Evolutionary conservation across 495 filamentous ascomycete genomes (phyloP), one percentile per base, ranked within the genome.

Genomic region (Daldinia caldariorum): DNA sequence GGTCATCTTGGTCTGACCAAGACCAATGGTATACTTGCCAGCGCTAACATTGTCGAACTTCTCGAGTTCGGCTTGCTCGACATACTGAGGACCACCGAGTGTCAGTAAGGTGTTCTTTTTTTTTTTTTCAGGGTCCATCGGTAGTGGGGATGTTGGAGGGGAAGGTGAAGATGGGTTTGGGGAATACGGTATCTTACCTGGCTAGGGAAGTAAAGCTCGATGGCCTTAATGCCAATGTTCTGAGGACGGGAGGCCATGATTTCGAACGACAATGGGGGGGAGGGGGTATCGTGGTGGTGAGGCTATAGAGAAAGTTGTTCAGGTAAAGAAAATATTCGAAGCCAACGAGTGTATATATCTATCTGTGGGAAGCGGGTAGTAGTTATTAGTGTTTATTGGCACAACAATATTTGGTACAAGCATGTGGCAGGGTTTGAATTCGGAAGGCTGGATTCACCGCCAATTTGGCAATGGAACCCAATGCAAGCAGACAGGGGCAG

Each of bases 211-310:
- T 99, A 99, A 79, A 99, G 90, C 85, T 98, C 95, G 82, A 99
- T 95, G 93, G 92, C 95, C 87, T 98, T 99, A 82, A 99, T 97
- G 88, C 95, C 95, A 78, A 99, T 92, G 83, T 97, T 98, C 81
- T 94, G 89, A 64, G 95, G 92, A 79, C 93, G 92, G 71, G 92
- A 76, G 76, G 92, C 88, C 95, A 97, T 98, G 73, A 72, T 90
- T 82, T 74, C 58, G 38, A 69, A 53, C 55, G 53, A 37, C 29
- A 47, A 20, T 14, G 49, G 5, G 26, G 26, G 26, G 26, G 26
- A 3, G 26, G 26, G 26, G 1, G 22, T 10, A 50, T 38, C 32
- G 37, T 34, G 13, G 51, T 37, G 14, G 61, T 45, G 55, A 43
- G 55, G 47, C 37, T 67, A 72, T 64, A 58, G 53, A 73, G 65